Evolutionary conservation across 192 early-diverging fungal genomes (phyloP).

Genomic region (Coemansia sp.): DNA sequence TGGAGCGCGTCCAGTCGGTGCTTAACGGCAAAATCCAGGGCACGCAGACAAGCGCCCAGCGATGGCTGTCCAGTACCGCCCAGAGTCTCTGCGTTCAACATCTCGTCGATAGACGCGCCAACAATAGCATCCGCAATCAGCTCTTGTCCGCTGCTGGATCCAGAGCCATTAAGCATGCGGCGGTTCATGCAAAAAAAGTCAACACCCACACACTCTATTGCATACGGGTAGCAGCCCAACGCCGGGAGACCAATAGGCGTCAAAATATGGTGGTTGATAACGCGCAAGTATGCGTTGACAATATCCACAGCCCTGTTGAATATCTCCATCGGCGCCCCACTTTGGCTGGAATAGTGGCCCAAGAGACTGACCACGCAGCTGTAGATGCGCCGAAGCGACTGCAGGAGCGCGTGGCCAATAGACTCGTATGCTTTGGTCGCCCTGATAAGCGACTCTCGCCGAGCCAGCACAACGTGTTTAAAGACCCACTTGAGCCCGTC

Average conservation of each 20-base stretch:
- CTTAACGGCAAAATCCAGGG: slow-evolving; percentile 33
- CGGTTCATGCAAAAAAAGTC: slow-evolving; percentile 19
- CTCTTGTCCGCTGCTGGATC: not conserved
- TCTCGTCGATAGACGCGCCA: slow-evolving; percentile 23
- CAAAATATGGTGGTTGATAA: slow-evolving; percentile 23
- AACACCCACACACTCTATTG: not conserved
- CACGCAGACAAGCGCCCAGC: slow-evolving; percentile 27
- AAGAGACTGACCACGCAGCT: slow-evolving; percentile 16
- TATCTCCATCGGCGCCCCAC: not conserved
- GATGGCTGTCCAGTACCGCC: not conserved
- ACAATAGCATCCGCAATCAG: slow-evolving; percentile 12
- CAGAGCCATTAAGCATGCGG: not conserved
- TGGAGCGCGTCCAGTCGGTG: slow-evolving; percentile 30
- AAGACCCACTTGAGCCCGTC: slow-evolving; percentile 34
- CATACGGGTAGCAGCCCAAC: slow-evolving; percentile 8
- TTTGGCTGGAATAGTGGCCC: not conserved
- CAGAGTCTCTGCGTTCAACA: not conserved
- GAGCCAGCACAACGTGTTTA: slow-evolving; percentile 21
- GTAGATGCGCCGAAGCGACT: slow-evolving; percentile 24
- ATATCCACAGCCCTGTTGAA: slow-evolving; percentile 33
- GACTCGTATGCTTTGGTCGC: slow-evolving; percentile 19
- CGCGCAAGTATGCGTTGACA: slow-evolving; percentile 19
- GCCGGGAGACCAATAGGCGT: not conserved
- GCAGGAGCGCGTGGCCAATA: slow-evolving; percentile 12
- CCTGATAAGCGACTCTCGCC: slow-evolving; percentile 11